A percentile compares a stretch with the other conserved stretches of the same genome.
Evolutionary conservation across 2,329 filamentous ascomycete species (phyloP).

Genomic region (Paraphoma chrysanthemicola): DNA sequence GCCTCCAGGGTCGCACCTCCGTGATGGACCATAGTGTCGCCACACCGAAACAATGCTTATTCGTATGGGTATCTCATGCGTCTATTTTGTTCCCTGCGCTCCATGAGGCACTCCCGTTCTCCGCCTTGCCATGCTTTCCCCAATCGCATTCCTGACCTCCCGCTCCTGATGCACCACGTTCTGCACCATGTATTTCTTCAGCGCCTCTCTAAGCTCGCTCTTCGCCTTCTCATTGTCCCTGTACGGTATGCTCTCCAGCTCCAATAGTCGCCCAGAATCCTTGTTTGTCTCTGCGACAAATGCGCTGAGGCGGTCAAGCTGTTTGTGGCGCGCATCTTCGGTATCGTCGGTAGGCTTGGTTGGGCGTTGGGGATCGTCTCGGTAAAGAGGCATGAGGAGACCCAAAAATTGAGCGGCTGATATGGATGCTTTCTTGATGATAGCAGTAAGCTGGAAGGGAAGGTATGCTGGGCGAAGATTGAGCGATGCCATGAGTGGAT

Average conservation of each 20-base stretch:
- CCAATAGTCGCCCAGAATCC: slow-evolving; percentile 75
- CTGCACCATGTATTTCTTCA: slow-evolving; percentile 87
- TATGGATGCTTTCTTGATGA: slow-evolving; percentile 77
- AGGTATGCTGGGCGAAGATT: slow-evolving; percentile 68
- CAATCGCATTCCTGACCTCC: slow-evolving; percentile 82
- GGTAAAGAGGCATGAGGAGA: slow-evolving; percentile 44
- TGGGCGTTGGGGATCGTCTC: slow-evolving; percentile 33
- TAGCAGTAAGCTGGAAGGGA: slow-evolving; percentile 81
- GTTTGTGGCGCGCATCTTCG: slow-evolving; percentile 58
- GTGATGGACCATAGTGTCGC: too few relatives aligned
- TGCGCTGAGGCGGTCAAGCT: slow-evolving; percentile 71
- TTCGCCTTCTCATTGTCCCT: slow-evolving; percentile 71
- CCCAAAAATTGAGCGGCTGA: slow-evolving; percentile 61
- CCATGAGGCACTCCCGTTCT: slow-evolving; percentile 69
- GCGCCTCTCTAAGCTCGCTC: slow-evolving; percentile 68
- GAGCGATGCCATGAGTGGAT: slow-evolving; percentile 54
- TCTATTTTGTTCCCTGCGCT: slow-evolving; percentile 48
- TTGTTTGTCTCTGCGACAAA: slow-evolving; percentile 66
- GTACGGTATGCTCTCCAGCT: slow-evolving; percentile 83
- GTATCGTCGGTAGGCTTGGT: slow-evolving; percentile 31
- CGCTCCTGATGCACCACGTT: slow-evolving; percentile 77
- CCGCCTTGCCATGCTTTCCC: slow-evolving; percentile 68
- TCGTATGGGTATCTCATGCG: background rate
- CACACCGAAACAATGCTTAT: too few relatives aligned
- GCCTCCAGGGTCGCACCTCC: too few relatives aligned